phyloP scores from a whole-genome alignment of 1,284 basidiomycete genomes.

The Apiotrichum gracile region DNA sequence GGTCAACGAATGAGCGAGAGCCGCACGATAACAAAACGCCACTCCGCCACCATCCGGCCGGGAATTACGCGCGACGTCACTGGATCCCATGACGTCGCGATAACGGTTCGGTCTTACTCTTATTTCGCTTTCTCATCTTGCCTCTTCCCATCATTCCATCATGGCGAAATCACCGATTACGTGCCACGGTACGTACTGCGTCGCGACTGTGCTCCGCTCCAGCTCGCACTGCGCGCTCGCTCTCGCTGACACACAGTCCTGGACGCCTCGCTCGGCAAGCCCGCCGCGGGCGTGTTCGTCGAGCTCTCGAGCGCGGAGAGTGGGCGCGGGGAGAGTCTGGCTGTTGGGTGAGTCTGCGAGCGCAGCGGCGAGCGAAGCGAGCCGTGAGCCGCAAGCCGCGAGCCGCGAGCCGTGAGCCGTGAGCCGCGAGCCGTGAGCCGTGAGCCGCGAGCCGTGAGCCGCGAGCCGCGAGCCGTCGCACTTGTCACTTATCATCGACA shows the following conservation, averaged over 20 bases:
- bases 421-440: neutral
- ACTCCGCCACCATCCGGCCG: no score
- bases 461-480: neutral
- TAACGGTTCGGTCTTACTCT: no score
- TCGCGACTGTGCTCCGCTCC: neutral
- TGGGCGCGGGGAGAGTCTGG: constrained; percentile 46
- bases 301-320: constrained; percentile 43
- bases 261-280: constrained; percentile 74
- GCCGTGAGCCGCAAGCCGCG: neutral
- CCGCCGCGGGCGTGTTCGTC: constrained; percentile 50
- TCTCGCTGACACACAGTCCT: constrained; percentile 62
- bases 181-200: constrained; percentile 62
- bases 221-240: neutral
- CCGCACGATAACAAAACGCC: no score
- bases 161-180: constrained; percentile 68
- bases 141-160: no score
- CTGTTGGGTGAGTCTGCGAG: constrained; percentile 54
- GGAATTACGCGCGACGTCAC: no score
- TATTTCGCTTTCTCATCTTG: no score
- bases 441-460: neutral
- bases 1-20: no score
- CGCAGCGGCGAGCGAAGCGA: neutral
- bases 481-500: neutral
- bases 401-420: neutral
- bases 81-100: no score